These are phyloP conservation scores for Brettanomyces bruxellensis DNA, from an alignment of 805 yeast genomes.

Conservation along the genomic window DNA sequence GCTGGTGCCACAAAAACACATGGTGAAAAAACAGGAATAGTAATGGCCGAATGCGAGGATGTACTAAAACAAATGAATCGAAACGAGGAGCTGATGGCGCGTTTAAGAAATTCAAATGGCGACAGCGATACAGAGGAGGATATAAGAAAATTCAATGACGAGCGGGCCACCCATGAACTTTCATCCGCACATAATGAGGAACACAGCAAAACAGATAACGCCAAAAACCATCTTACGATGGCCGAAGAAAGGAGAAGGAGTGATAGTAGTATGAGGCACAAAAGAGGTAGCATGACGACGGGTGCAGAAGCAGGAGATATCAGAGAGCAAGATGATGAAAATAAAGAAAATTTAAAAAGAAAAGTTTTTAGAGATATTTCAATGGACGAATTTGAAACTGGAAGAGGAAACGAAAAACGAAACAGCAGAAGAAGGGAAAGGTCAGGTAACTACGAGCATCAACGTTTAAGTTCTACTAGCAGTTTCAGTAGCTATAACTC, in stretches of 20 bases:
- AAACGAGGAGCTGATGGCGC: conserved; percentile 14
- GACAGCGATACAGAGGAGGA: not conserved
- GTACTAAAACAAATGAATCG: conserved; percentile 28
- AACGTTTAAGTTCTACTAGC: too few species aligned
- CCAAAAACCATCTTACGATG: too few species aligned
- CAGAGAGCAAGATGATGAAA: not conserved
- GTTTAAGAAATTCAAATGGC: conserved; percentile 5
- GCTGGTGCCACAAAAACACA: conserved; percentile 37
- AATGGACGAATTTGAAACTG: not conserved
- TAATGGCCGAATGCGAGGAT: conserved; percentile 38
- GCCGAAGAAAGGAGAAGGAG: not conserved
- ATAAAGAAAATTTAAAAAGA: not conserved
- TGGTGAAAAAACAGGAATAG: conserved; percentile 36
- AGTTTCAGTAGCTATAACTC: too few species aligned
- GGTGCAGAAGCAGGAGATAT: not conserved
- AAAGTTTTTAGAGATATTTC: not conserved
- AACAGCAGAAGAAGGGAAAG: not conserved
- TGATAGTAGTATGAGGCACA: too few species aligned
- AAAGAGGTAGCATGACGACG: too few species aligned
- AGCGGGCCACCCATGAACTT: not conserved
- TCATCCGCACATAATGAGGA: not conserved
- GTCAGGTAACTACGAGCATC: not conserved
- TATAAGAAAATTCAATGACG: not conserved
- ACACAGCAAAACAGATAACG: not conserved
- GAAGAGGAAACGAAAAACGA: not conserved